Evolutionary conservation across 176 grass and related monocot species (phyloP), one percentile per base, ranked within the genome.

Genomic region (Triticum turgidum): DNA sequence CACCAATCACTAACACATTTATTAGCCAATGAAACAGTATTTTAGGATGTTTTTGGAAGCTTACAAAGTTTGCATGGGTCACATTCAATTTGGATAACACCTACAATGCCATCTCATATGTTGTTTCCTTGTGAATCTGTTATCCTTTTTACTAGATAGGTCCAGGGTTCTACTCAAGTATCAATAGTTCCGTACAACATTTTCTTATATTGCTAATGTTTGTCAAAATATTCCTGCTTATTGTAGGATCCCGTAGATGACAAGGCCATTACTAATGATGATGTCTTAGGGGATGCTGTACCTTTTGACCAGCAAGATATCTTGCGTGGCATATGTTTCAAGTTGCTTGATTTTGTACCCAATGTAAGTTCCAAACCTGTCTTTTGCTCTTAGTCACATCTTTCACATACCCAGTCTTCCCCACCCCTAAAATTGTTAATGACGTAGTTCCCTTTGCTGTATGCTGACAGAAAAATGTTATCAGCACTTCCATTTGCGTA

Each of bases 231-330:
- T 73, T 85, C 5, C 25, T 67, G 25, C 41, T 80, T 73, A 82
- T 79, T 90, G 79, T 80, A 95, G 93, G 83, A 90, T 29, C 78
- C 87, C 29, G 68, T 49, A 65, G 93, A 95, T 32, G 87, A 77
- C 45, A 92, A 88, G 35, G 70, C 80, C 78, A 88, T 90, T 77
- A 95, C 90, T 45, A 95, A 95, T 87, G 93, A 95, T 89, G 93
- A 95, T 88, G 42, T 87, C 15, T 74, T 95, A 33, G 93, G 93
- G 68, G 93, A 95, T 90, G 75, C 83, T 76, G 83, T 95, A 86
- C 93, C 93, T 70, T 67, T 41, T 29, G 88, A 84, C 45, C 90
- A 90, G 72, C 90, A 95, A 90, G 82, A 88, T 72, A 70, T 77
- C 58, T 67, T 95, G 83, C 78, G 90, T 24, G 39, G 59, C 52